Conservation (phyloP, 2,329 filamentous ascomycete genomes). For the Monilinia vaccinii-corymbosi region DNA sequence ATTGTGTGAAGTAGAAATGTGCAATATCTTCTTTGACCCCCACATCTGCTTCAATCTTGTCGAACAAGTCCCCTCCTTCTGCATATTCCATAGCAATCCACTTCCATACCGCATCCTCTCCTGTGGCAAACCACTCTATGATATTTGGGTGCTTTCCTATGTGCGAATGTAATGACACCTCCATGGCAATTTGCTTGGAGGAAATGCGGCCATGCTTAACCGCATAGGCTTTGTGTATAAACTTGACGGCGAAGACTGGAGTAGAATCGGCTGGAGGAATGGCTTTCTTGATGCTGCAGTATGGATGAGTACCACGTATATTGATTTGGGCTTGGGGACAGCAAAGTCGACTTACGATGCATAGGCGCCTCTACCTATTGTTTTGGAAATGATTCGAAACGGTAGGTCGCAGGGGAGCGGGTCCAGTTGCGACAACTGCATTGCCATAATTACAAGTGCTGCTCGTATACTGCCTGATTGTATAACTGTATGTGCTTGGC, state of each 20-base stretch:
- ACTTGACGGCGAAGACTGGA: slow-evolving; percentile 92
- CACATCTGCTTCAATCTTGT: slow-evolving; percentile 98
- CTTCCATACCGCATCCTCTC: slow-evolving; percentile 77
- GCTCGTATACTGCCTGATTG: too few relatives aligned
- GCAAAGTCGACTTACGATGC: slow-evolving; percentile 60
- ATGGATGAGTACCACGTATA: too few relatives aligned
- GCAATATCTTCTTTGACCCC: slow-evolving; percentile 92
- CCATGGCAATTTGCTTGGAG: slow-evolving; percentile 81
- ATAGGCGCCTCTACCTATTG: slow-evolving; percentile 93
- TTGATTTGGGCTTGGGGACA: too few relatives aligned
- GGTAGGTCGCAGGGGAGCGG: slow-evolving; percentile 78
- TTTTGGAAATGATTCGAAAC: slow-evolving; percentile 91
- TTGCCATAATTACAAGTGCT: slow-evolving; percentile 23
- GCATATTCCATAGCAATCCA: slow-evolving; percentile 99
- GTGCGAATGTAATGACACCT: slow-evolving; percentile 81
- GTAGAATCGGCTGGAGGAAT: slow-evolving; percentile 57
- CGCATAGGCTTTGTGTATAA: slow-evolving; percentile 97
- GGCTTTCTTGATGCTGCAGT: slow-evolving; percentile 65
- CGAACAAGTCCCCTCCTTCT: slow-evolving; percentile 91
- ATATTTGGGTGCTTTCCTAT: slow-evolving; percentile 87
- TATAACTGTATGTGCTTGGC: too few relatives aligned
- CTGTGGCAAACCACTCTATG: slow-evolving; percentile 83
- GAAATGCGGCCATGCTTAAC: slow-evolving; percentile 81
- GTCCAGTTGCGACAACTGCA: slow-evolving; percentile 73
- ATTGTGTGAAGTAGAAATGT: slow-evolving; percentile 90